Conservation (phyloP, 2,329 filamentous ascomycete genomes). For the Aureobasidium melanogenum region DNA sequence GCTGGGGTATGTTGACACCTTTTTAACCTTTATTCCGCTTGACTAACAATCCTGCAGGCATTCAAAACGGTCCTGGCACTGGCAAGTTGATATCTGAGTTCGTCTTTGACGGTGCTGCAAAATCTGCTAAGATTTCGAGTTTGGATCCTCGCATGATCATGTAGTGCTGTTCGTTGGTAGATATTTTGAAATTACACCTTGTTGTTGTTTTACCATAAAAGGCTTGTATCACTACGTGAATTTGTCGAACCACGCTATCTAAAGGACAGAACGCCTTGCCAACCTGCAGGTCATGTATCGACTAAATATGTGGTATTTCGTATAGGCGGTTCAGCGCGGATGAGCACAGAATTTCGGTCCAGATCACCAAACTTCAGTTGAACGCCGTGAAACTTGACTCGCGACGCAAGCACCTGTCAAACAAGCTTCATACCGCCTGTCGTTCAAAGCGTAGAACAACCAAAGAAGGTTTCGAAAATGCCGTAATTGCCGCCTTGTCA, state of each 20-base stretch:
- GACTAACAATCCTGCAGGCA: conserved; percentile 28
- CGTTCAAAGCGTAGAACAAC: neutral
- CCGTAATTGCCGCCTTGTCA: neutral
- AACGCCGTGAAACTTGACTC: neutral
- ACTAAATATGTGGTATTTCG: neutral
- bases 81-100: conserved; percentile 38
- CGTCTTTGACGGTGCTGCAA: conserved; percentile 35
- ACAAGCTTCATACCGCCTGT: neutral
- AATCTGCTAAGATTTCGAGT: conserved; percentile 33
- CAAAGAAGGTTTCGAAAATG: neutral
- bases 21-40: neutral
- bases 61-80: conserved; percentile 88
- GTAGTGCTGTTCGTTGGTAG: conserved; percentile 3
- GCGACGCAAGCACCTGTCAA: neutral
- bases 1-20: conserved; percentile 57
- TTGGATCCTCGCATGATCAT: conserved; percentile 31
- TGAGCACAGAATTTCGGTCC: neutral
- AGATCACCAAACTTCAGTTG: neutral
- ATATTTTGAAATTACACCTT: neutral
- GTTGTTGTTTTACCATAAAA: neutral
- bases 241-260: neutral
- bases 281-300: neutral
- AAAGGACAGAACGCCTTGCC: neutral
- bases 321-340: neutral
- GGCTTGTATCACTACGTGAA: neutral